phyloP scores from a whole-genome alignment of 2,329 filamentous ascomycete species.

The Beauveria australis region DNA sequence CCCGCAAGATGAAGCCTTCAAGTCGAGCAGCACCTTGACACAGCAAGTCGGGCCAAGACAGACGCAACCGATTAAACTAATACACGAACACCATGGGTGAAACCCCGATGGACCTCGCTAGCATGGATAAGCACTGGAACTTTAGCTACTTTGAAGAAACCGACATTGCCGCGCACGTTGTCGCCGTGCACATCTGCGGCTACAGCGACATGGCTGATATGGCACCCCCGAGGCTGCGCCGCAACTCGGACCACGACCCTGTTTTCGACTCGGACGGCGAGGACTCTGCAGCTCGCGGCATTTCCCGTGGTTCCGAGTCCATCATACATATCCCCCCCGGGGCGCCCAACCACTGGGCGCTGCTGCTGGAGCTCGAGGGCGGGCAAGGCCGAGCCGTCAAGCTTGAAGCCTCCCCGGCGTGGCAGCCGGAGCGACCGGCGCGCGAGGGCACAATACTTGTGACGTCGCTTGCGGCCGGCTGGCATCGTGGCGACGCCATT shows the following conservation, averaged over 20 bases:
- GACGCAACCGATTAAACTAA: neutral
- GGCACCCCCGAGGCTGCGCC: neutral
- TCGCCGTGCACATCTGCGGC: neutral
- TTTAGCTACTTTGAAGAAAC: neutral
- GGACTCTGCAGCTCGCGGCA: neutral
- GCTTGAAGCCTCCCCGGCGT: neutral
- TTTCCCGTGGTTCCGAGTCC: too few relatives aligned
- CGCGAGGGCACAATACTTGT: conserved; percentile 3
- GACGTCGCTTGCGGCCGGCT: neutral
- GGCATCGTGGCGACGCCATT: neutral
- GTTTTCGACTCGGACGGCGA: neutral
- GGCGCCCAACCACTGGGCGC: conserved; percentile 1
- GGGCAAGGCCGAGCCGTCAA: neutral
- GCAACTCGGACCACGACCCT: neutral
- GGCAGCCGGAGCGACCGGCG: neutral
- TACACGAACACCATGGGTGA: neutral
- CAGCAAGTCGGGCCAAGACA: neutral
- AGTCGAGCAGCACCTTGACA: too few relatives aligned
- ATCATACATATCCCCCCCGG: neutral
- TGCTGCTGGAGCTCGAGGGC: neutral
- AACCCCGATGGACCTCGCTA: neutral
- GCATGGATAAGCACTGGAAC: conserved; percentile 6
- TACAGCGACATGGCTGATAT: neutral
- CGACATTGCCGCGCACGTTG: neutral
- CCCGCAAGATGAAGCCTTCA: too few relatives aligned